These are phyloP conservation scores for Intubia oerlemansii DNA, from an alignment of 2,329 filamentous ascomycete genomes.

Conservation along the genomic window DNA sequence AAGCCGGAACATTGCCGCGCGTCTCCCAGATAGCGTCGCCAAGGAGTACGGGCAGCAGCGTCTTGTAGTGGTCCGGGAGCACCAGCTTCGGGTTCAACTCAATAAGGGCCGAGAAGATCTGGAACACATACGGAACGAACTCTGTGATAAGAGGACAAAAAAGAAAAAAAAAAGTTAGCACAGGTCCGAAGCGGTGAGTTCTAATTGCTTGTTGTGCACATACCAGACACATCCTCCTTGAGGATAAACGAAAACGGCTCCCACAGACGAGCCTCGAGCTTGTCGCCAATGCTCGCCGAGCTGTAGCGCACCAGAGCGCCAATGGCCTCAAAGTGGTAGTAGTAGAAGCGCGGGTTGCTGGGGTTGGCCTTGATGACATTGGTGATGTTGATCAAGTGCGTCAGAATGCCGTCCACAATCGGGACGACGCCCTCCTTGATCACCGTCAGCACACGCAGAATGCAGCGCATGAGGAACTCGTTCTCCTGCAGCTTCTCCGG, in stretches of 20 bases:
- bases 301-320: conserved; percentile 68
- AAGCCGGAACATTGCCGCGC: conserved; percentile 78
- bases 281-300: conserved; percentile 40
- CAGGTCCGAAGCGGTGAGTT: no score
- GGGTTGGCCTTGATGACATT: conserved; percentile 85
- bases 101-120: conserved; percentile 76
- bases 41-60: conserved; percentile 57
- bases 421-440: conserved; percentile 62
- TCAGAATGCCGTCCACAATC: conserved; percentile 57
- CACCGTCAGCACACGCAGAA: conserved; percentile 92
- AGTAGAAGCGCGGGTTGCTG: conserved; percentile 94
- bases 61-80: conserved; percentile 62
- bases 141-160: conserved; percentile 36
- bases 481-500: conserved; percentile 95
- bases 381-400: conserved; percentile 73
- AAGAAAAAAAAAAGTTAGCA: neutral
- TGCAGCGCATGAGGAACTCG: conserved; percentile 94
- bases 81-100: conserved; percentile 66
- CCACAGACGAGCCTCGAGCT: conserved; percentile 66
- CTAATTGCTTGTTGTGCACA: no score
- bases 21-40: conserved; percentile 76
- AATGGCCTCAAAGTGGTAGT: conserved; percentile 91
- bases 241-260: conserved; percentile 64
- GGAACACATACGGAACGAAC: conserved; percentile 92
- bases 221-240: conserved; percentile 63